Evolutionary conservation across 352 stramenopile species (phyloP), one percentile per base, ranked within the genome.

Genomic region (Thalassiosira mediterranea): DNA sequence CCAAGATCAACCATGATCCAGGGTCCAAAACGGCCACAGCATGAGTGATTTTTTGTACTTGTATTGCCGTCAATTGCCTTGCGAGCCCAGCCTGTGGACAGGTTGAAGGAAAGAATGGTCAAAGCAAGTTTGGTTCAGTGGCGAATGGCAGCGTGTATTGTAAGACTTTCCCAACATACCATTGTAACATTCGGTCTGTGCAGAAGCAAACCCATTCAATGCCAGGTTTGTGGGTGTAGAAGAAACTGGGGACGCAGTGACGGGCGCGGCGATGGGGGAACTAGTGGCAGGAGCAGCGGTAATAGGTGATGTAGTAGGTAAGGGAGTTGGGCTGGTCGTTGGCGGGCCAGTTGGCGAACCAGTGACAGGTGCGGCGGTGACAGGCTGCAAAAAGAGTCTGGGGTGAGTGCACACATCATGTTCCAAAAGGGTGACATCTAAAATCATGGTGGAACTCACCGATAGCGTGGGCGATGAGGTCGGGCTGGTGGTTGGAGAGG

Each of bases 1-100:
- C 62, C 62, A 0, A 71, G 48, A 53, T 71, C 48, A n/a, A 71
- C 62, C 29, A 71, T 71, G 11, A 71, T 1, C 48, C 48, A 71
- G 28, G 47, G 13, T 31, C 62, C 62, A 28, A 11, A 5, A 3
- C 25, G 46, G 17, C 49, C 60, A 21, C 49, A 64, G 31, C 47
- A 61, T 15, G 13, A 40, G 29, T 71, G 52, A 25, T 53, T 71
- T 13, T 23, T 64, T 34, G 1, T 17, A 23, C 4, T 17, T 17
- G 1, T 1, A 26, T 57, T 63, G 0, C 62, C 62, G 44, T 71
- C 62, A 21, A 71, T 71, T 25, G 31, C 48, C 23, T 71, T 71
- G 32, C 52, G 40, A 1, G 61, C 61, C 26, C 25, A 70, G 25
- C 57, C 44, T 52, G 4, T 4, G 26, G 26, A n/a, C n/a, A n/a